Evolutionary conservation across 495 filamentous ascomycete species (phyloP), one percentile per base, ranked within the genome.

Genomic region (Trichoderma gamsii): DNA sequence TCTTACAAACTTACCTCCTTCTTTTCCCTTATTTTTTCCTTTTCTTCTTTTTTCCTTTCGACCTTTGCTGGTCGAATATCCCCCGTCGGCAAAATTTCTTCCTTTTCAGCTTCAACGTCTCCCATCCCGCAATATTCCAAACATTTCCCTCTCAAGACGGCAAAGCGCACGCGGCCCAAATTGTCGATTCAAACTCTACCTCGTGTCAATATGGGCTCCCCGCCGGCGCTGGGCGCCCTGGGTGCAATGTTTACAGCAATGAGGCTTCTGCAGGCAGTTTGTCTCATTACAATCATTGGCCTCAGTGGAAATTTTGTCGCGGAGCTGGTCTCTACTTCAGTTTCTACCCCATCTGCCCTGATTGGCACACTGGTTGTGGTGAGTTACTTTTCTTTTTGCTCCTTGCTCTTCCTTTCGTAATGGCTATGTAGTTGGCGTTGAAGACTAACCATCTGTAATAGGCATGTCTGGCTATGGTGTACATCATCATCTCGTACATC

Each of bases 291-390:
- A 63, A 87, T 92, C 70, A 89, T 97, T 72, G 92, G 92, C 65
- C 86, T 97, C 70, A 87, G 86, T 1, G 85, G 91, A 67, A 92
- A 92, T 75, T 94, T 97, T 80, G 87, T 97, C 73, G 85, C 86
- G n/a, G 79, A 87, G 38, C 91, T 96, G 68, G 84, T 92, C n/a
- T 71, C 79, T 15, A 82, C 77, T 38, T 82, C 88, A 63, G 82
- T 85, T 46, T 82, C 83, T 8, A 86, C 90, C 0, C 91, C 92
- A 0, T 78, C 85, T 6, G 85, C 93, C 65, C 80, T 98, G 9
- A 85, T 97, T 18, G 92, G 89, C 25, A 89, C 90, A 9, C 82
- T 97, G 70, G 86, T 82, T 49, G 88, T 96, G 71, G 92, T 96
- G 87, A 46, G 91, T 83, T 41, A n/a, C 63, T 23, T 82, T 15